Conservation (phyloP, 768 basidiomycete genomes). For the Trichaptum fuscoviolaceum region DNA sequence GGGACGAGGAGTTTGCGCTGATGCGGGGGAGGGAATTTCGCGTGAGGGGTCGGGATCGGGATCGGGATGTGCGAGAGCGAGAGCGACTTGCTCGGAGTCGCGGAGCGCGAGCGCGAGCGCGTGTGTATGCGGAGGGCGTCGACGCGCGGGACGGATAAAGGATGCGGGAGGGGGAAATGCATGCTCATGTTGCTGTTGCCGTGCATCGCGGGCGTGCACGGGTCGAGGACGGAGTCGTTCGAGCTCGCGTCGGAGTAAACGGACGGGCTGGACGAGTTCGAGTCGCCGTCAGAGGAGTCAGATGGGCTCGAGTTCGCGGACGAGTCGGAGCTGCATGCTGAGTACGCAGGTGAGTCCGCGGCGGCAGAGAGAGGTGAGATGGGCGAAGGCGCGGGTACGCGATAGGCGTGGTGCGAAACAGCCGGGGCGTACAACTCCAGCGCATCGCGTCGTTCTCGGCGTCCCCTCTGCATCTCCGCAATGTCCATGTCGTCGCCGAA, state of each 20-base stretch:
- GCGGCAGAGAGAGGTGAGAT: not conserved
- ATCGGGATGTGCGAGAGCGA: not conserved
- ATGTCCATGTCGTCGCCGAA: not conserved
- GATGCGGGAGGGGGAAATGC: not conserved
- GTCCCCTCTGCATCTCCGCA: not conserved
- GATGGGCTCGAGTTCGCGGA: not conserved
- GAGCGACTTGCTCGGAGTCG: not conserved
- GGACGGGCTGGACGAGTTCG: not conserved
- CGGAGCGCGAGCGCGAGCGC: not conserved
- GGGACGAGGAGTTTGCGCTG: not conserved
- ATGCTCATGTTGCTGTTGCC: not conserved
- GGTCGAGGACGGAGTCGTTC: not conserved
- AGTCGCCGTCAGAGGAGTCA: not conserved
- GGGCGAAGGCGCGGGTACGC: not conserved
- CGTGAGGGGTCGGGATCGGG: not conserved
- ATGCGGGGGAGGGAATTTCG: not conserved
- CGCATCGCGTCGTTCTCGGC: not conserved
- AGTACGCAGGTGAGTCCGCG: not conserved
- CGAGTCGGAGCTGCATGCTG: not conserved
- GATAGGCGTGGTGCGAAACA: not conserved
- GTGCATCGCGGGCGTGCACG: not conserved
- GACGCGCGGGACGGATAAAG: not conserved
- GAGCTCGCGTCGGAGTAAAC: not conserved
- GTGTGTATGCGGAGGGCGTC: not conserved
- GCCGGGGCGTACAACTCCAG: not conserved